Evolutionary conservation across 1,139 yeast genomes (phyloP).

Genomic region (Geotrichum siamense): DNA sequence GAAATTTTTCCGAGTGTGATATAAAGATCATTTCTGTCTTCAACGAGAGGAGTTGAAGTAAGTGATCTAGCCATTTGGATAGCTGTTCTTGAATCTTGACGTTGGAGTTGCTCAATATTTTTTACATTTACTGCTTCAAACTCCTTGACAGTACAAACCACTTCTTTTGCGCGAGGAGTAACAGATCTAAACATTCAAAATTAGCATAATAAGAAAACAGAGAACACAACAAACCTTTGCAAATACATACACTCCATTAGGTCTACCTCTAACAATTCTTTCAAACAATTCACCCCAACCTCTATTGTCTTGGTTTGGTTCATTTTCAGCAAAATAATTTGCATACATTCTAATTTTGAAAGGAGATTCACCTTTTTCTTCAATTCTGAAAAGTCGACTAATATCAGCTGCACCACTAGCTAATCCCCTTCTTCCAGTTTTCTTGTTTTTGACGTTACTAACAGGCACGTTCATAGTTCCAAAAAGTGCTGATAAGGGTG

Average conservation of each 20-base stretch:
- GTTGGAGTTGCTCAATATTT: conserved; percentile 38
- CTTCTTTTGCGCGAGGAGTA: conserved; percentile 70
- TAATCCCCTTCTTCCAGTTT: conserved; percentile 59
- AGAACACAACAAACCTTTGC: no score
- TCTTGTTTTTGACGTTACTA: conserved; percentile 17
- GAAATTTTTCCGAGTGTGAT: conserved; percentile 27
- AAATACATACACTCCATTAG: conserved; percentile 48
- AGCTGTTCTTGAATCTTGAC: conserved; percentile 30
- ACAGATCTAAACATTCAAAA: conserved; percentile 35
- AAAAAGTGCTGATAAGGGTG: conserved; percentile 8
- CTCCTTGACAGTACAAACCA: conserved; percentile 67
- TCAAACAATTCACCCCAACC: conserved; percentile 91
- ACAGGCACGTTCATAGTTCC: conserved; percentile 1
- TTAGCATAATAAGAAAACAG: not conserved
- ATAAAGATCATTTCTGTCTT: conserved; percentile 27
- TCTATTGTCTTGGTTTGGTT: conserved; percentile 40
- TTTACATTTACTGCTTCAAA: conserved; percentile 48
- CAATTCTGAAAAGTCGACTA: conserved; percentile 65
- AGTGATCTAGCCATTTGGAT: conserved; percentile 28
- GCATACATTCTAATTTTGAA: conserved; percentile 68
- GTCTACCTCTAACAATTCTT: conserved; percentile 68
- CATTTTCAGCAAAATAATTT: conserved; percentile 44
- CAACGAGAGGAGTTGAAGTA: conserved; percentile 25
- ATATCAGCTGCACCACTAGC: conserved; percentile 88
- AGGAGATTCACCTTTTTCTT: conserved; percentile 58